A percentile compares a stretch with the other conserved stretches of the same genome.
Conservation (phyloP, 179 eudicot genomes). For the Vitellaria paradoxa region DNA sequence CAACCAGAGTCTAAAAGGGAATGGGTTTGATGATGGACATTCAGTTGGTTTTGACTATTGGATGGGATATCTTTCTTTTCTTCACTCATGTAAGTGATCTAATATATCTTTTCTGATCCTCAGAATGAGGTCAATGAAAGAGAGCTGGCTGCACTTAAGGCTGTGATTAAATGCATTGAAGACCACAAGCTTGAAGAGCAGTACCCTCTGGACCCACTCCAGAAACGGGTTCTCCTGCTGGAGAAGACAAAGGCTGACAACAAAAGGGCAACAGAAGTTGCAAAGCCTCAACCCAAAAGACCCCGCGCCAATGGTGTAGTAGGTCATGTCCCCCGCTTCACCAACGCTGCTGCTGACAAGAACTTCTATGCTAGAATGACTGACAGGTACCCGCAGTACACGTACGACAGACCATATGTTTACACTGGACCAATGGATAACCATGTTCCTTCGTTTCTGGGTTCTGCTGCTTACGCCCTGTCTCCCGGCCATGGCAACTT, state of each 20-base stretch:
- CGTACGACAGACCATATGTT: constrained; percentile 77
- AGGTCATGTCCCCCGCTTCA: constrained; percentile 53
- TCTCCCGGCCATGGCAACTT: constrained; percentile 67
- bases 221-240: constrained; percentile 65
- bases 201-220: constrained; percentile 69
- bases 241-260: constrained; percentile 98
- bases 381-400: constrained; percentile 85
- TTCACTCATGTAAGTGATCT: neutral
- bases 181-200: constrained; percentile 85
- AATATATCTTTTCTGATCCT: constrained; percentile 2
- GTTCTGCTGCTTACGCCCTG: constrained; percentile 57
- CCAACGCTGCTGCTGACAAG: constrained; percentile 53
- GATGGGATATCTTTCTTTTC: neutral
- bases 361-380: constrained; percentile 51
- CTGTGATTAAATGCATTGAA: constrained; percentile 86
- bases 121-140: constrained; percentile 80
- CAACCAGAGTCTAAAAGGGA: too few species aligned
- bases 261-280: constrained; percentile 82
- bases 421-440: constrained; percentile 56
- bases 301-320: constrained; percentile 68
- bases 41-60: neutral
- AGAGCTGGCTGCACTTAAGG: constrained; percentile 84
- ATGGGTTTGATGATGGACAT: neutral
- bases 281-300: constrained; percentile 90
- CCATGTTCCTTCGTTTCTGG: constrained; percentile 55